Evolutionary conservation across 805 yeast genomes (phyloP), one percentile per base, ranked within the genome.

Genomic region (Cyberlindnera mississippiensis): DNA sequence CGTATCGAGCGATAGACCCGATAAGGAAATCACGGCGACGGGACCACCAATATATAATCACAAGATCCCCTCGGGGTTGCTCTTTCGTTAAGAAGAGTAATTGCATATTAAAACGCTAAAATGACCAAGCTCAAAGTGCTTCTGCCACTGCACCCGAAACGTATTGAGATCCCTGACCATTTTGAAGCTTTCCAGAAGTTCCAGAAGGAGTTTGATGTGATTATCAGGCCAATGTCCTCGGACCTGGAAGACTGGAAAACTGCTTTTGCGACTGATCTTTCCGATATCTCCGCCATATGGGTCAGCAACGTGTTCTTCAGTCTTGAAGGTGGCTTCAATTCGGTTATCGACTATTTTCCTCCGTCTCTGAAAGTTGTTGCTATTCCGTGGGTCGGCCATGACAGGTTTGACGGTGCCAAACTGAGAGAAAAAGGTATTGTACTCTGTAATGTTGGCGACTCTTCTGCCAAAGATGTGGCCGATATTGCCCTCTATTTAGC

Each of bases 391-490:
- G 85, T 80, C 4, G 88, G 88, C 0, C 67, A 64, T 49, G 84
- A 81, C 45, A 67, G 65, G 32, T 70, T 73, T 41, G 79, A 78
- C 50, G 73, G 70, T 1, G 45, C 49, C 9, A 67, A 57, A 11
- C 59, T 82, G 62, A 60, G 65, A 22, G 66, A 62, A 27, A 67
- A 71, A 28, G 73, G 72, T 12, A 75, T 85, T 20, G 53, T 64
- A 7, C 66, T 85, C 45, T 76, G 85, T 45, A 82, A 85, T 55
- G 80, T 79, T 41, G 75, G 85, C 45, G 64, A 73, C 10, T 64
- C 69, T 30, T 78, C 83, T 0, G 76, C 85, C 1, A 76, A 69
- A 31, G 82, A 84, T 13, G 95, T 85, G 20, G 85, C 90, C 3
- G 95, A 85, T 48, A 63, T 80, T 44, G 91, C 82, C 3, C 62